phyloP scores from a whole-genome alignment of 2,329 filamentous ascomycete species.

The Aspergillus luchuensis region DNA sequence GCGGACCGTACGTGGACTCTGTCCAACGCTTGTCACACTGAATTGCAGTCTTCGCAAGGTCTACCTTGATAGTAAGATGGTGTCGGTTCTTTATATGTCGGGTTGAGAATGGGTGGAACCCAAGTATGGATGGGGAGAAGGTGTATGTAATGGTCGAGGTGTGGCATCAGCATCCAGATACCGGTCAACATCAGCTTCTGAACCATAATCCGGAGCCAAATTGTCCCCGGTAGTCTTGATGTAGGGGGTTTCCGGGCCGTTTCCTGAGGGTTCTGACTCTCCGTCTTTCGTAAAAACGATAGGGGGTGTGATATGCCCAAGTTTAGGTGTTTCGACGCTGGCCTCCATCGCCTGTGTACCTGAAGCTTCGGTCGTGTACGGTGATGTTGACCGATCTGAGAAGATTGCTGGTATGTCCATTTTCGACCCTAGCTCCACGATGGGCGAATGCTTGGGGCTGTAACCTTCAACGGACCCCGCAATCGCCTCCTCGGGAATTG shows the following conservation, averaged over 20 bases:
- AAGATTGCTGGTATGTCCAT: constrained; percentile 4
- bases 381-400: constrained; percentile 17
- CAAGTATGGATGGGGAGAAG: constrained; percentile 28
- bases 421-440: constrained; percentile 18
- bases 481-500: constrained; percentile 39
- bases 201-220: constrained; percentile 14
- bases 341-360: constrained; percentile 1
- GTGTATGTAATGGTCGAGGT: constrained; percentile 35
- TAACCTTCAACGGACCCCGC: constrained; percentile 29
- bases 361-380: constrained; percentile 7
- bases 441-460: constrained; percentile 27
- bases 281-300: constrained; percentile 19
- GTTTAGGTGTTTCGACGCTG: constrained; percentile 18
- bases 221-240: constrained; percentile 26
- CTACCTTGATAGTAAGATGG: constrained; percentile 11
- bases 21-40: constrained; percentile 8
- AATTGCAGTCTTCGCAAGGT: constrained; percentile 10
- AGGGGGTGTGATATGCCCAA: constrained; percentile 37
- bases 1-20: constrained; percentile 2
- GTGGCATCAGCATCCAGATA: constrained; percentile 37
- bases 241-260: constrained; percentile 22
- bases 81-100: constrained; percentile 24
- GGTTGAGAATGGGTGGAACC: constrained; percentile 31
- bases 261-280: not conserved
- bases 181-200: constrained; percentile 25